Evolutionary conservation across 2,329 filamentous ascomycete species (phyloP).

Genomic region (Myriosclerotinia duriaeana): DNA sequence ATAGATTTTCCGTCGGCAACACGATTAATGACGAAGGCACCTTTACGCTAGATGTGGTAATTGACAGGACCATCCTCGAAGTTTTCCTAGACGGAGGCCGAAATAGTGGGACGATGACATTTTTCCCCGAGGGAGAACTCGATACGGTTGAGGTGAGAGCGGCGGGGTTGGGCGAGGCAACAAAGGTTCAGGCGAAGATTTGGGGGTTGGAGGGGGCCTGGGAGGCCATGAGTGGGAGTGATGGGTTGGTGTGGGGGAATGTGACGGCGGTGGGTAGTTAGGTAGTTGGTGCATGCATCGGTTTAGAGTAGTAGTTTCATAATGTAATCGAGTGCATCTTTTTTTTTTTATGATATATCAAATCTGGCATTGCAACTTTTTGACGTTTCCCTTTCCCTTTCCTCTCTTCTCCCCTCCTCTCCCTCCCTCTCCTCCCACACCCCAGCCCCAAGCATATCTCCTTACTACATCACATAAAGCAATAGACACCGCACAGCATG

Average conservation of each 20-base stretch:
- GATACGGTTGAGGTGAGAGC: constrained; percentile 38
- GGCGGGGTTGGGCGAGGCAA: constrained; percentile 34
- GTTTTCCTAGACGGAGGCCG: constrained; percentile 54
- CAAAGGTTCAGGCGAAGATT: constrained; percentile 38
- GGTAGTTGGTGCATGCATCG: neutral
- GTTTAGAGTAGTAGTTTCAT: too few species aligned
- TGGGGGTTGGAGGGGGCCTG: constrained; percentile 45
- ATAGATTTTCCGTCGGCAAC: constrained; percentile 47
- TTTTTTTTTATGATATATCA: too few species aligned
- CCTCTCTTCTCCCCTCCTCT: too few species aligned
- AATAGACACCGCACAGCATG: too few species aligned
- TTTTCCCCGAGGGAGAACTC: constrained; percentile 48
- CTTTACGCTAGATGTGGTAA: constrained; percentile 47
- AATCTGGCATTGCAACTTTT: too few species aligned
- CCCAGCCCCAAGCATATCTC: too few species aligned
- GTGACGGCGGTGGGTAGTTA: constrained; percentile 20
- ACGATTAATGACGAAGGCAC: constrained; percentile 31
- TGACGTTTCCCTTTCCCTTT: too few species aligned
- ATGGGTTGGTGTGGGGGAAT: constrained; percentile 36
- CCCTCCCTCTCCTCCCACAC: too few species aligned
- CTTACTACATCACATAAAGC: too few species aligned
- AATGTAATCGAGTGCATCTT: too few species aligned
- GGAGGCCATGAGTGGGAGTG: constrained; percentile 29
- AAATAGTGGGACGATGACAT: constrained; percentile 50
- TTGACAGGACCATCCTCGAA: constrained; percentile 56